phyloP scores from a whole-genome alignment of 2,329 filamentous ascomycete genomes.

The Talaromyces islandicus region DNA sequence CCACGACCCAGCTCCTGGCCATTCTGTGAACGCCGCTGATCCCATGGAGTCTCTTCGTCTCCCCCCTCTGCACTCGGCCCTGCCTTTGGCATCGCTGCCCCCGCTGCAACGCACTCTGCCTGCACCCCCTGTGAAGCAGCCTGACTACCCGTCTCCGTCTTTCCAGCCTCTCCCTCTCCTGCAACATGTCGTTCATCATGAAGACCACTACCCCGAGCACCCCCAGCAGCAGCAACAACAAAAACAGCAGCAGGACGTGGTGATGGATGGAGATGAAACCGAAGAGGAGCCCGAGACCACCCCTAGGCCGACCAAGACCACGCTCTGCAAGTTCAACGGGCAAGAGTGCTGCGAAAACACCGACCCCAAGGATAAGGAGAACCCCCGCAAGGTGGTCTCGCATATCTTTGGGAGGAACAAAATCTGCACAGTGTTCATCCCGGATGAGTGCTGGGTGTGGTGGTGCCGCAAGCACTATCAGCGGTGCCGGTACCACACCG shows the following conservation, averaged over 20 bases:
- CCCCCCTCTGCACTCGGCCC: not conserved
- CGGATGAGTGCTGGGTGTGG: conserved; percentile 64
- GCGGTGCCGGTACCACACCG: conserved; percentile 62
- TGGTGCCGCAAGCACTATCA: conserved; percentile 82
- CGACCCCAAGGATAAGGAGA: not conserved
- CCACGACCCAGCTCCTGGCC: not conserved
- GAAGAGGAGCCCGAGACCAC: not conserved
- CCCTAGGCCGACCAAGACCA: not conserved
- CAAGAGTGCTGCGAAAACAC: not conserved
- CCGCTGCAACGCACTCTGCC: not conserved
- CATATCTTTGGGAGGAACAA: conserved; percentile 84
- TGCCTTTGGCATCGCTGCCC: not conserved
- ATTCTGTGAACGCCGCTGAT: not conserved
- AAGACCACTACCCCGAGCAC: no score
- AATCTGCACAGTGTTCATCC: conserved; percentile 64
- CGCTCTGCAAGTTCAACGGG: not conserved
- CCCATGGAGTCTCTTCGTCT: not conserved
- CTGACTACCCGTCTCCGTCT: not conserved
- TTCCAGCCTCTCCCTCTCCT: not conserved
- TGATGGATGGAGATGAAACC: not conserved
- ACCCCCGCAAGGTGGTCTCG: conserved; percentile 64
- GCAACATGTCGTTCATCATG: not conserved
- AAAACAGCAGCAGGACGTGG: not conserved
- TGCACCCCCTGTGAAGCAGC: not conserved
- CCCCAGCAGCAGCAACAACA: not conserved